Evolutionary conservation across 768 basidiomycete species (phyloP).

Genomic region (Phaffia tasmanica): DNA sequence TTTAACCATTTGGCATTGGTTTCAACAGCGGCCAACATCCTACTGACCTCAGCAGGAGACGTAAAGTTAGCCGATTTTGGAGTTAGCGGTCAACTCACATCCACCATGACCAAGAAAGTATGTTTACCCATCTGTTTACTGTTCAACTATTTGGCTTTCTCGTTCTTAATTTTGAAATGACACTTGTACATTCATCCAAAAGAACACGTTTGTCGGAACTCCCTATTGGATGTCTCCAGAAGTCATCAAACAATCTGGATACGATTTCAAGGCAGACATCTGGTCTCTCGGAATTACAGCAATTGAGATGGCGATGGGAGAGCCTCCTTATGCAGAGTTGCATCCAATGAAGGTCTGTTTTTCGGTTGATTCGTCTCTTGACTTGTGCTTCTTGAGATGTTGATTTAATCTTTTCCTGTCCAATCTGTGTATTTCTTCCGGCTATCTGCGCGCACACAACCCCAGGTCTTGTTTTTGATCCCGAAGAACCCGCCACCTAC

Average conservation of each 20-base stretch:
- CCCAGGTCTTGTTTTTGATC: slow-evolving; percentile 87
- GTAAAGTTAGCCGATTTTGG: slow-evolving; percentile 97
- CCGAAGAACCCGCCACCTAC: slow-evolving; percentile 93
- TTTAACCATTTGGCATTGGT: not conserved
- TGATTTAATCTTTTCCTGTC: not conserved
- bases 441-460: not conserved
- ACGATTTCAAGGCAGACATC: slow-evolving; percentile 97
- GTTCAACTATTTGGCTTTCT: not conserved
- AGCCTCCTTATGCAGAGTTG: slow-evolving; percentile 94
- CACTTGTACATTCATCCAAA: not conserved
- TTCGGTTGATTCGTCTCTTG: not conserved
- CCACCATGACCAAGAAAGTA: slow-evolving; percentile 40
- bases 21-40: slow-evolving; percentile 73
- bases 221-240: slow-evolving; percentile 99
- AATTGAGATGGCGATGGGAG: slow-evolving; percentile 93
- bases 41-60: slow-evolving; percentile 80
- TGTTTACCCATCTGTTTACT: slow-evolving; percentile 1
- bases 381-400: not conserved
- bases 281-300: slow-evolving; percentile 91
- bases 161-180: not conserved
- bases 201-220: slow-evolving; percentile 38
- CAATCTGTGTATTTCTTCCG: not conserved
- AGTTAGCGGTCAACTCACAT: slow-evolving; percentile 82
- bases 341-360: slow-evolving; percentile 91
- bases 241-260: slow-evolving; percentile 98